A percentile compares a stretch with the other conserved stretches of the same genome.
phyloP scores from a whole-genome alignment of 768 basidiomycete species.

The Jaapia argillacea region DNA sequence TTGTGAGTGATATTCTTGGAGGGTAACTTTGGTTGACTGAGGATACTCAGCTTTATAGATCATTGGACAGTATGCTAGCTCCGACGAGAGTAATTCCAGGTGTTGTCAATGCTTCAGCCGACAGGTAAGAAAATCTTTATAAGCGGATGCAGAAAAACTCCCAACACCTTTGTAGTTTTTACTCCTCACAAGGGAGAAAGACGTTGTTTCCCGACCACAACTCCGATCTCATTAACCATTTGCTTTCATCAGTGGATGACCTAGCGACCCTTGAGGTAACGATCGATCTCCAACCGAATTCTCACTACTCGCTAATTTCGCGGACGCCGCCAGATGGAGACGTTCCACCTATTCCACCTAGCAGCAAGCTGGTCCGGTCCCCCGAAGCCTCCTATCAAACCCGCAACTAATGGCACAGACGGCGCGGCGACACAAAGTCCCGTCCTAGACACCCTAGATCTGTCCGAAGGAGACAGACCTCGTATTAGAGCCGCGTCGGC shows the following conservation, averaged over 20 bases:
- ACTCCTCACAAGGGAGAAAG: conserved; percentile 78
- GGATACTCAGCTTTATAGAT: too few species aligned
- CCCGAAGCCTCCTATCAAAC: conserved; percentile 11
- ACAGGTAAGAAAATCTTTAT: conserved; percentile 50
- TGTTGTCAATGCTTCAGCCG: conserved; percentile 68
- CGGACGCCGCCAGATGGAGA: conserved; percentile 57
- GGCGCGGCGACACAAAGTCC: conserved; percentile 38
- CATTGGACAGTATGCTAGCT: too few species aligned
- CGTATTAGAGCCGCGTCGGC: conserved; percentile 66
- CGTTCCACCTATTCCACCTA: conserved; percentile 73
- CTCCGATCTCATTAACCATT: conserved; percentile 43
- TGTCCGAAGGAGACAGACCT: conserved; percentile 12
- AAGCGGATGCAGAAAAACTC: too few species aligned
- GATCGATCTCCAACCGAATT: conserved; percentile 6
- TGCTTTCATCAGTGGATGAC: conserved; percentile 39
- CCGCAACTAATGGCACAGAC: conserved; percentile 10
- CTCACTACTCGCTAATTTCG: conserved; percentile 1
- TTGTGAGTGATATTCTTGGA: too few species aligned
- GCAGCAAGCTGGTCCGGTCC: conserved; percentile 55
- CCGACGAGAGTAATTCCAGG: conserved; percentile 28
- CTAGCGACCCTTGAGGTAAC: conserved; percentile 63
- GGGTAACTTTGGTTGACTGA: too few species aligned
- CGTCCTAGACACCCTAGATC: conserved; percentile 13
- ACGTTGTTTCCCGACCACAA: conserved; percentile 78
- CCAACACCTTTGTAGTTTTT: conserved; percentile 42